Evolutionary conservation across 2,329 filamentous ascomycete genomes (phyloP), one percentile per base, ranked within the genome.

Genomic region (Colletotrichum ledebouriae): DNA sequence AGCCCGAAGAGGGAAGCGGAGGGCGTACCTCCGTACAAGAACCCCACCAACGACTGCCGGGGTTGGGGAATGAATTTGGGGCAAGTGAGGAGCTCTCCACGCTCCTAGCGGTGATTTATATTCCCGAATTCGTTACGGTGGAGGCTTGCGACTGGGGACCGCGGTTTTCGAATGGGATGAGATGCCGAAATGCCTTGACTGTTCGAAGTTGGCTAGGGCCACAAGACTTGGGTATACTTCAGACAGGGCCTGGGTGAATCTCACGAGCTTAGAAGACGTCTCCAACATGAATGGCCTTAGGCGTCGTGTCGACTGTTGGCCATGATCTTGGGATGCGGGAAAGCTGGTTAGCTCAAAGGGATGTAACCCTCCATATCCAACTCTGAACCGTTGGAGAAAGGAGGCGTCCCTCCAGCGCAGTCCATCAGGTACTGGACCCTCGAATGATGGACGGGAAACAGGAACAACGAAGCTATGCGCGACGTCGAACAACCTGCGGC

Each of bases 61-160:
- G 58, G 17, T 46, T 49, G 53, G 33, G 41, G 61, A 42, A 10
- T 6, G 6, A 17, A 12, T 64, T 64, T 64, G 60, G 65, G 65
- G 65, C 59, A 65, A 22, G 12, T 9, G 33, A 17, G 17, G 9
- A 55, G 42, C 29, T 56, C 60, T 37, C 53, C 65, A 66, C 29
- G 29, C 42, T 29, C 9, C 7, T n/a, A 60, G 53, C 59, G 52
- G 64, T 53, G 52, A 63, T 67, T 53, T 67, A 67, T 67, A 67
- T 59, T 56, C 37, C 64, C 64, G 59, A 25, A 55, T 17, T 29
- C 29, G 29, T 7, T 29, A 29, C 9, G 29, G 59, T 33, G 3
- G 53, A 64, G 59, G 50, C 37, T 44, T 41, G 49, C 46, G 33
- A n/a, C 17, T 17, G 29, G 11, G 11, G 49, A 17, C 41, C 13